These are phyloP conservation scores for Exophiala sp. DNA, from an alignment of 2,329 filamentous ascomycete genomes.

Conservation along the genomic window DNA sequence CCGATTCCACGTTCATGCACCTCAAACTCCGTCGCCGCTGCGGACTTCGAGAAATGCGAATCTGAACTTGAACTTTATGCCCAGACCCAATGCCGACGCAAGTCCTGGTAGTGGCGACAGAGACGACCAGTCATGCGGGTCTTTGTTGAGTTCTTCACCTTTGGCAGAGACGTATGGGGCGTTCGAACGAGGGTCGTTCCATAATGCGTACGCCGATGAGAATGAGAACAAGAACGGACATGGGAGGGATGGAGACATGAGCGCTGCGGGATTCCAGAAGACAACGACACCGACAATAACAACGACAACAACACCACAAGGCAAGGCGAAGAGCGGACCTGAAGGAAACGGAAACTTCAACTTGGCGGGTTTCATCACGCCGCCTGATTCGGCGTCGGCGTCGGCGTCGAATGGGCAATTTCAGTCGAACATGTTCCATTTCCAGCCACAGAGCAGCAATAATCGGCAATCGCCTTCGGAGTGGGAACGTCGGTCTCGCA, in stretches of 20 bases:
- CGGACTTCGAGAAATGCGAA: conserved; percentile 27
- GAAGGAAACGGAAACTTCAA: background rate
- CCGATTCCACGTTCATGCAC: conserved; percentile 31
- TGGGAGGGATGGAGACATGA: background rate
- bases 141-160: conserved; percentile 11
- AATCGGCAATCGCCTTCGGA: conserved; percentile 21
- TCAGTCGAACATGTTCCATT: conserved; percentile 1
- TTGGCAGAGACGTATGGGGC: background rate
- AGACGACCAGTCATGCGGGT: too few species aligned
- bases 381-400: conserved; percentile 16
- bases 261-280: background rate
- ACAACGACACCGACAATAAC: conserved; percentile 10
- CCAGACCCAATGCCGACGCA: conserved; percentile 2
- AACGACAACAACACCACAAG: too few species aligned
- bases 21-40: conserved; percentile 24
- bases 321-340: background rate
- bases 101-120: too few species aligned
- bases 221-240: conserved; percentile 4
- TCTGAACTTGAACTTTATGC: conserved; percentile 23
- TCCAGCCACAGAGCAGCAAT: conserved; percentile 25
- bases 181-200: background rate
- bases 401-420: background rate
- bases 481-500: conserved; percentile 22
- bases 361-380: conserved; percentile 6
- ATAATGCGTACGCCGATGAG: background rate